These are phyloP conservation scores for Nicotiana paniculata DNA, from an alignment of 257 asterid genomes.

Conservation along the genomic window DNA sequence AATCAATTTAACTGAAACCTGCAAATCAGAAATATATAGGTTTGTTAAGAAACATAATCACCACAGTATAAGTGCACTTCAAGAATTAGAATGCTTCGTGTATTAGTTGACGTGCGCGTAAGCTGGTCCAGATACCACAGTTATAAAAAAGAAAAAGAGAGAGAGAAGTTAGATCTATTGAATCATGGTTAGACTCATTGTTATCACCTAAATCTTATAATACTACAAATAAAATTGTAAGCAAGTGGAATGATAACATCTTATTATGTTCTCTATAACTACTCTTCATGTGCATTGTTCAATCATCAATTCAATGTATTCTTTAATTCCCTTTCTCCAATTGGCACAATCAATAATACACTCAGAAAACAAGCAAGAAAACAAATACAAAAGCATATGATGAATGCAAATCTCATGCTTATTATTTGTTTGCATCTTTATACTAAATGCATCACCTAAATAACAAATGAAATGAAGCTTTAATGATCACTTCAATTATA, in stretches of 20 bases:
- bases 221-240: too few species aligned
- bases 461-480: neutral
- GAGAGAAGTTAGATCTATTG: neutral
- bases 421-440: neutral
- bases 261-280: neutral
- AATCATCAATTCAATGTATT: neutral
- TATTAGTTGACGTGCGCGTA: neutral
- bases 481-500: neutral
- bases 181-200: neutral
- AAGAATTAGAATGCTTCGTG: neutral
- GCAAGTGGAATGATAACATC: neutral
- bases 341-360: neutral
- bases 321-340: neutral
- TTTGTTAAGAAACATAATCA: neutral
- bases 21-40: neutral
- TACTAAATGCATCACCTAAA: neutral
- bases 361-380: neutral
- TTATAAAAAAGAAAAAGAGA: too few species aligned
- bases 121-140: too few species aligned
- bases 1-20: neutral
- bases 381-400: neutral
- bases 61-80: neutral
- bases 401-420: neutral
- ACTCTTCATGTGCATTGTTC: neutral
- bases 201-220: neutral